phyloP scores from a whole-genome alignment of 148 eudicot species.

The Nepenthes mirabilis region DNA sequence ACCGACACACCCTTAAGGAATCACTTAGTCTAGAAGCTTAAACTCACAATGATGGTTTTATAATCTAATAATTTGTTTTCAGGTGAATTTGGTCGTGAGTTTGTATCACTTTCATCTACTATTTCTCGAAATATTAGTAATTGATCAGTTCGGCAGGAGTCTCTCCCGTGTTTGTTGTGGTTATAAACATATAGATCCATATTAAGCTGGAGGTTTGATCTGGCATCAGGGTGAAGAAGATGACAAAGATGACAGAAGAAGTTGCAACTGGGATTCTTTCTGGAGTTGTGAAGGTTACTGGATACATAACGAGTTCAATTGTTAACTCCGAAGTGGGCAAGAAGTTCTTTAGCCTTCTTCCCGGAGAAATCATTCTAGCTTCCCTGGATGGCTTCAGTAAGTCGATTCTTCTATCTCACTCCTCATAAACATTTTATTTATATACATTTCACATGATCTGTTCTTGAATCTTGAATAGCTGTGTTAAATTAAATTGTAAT shows the following conservation, averaged over 20 bases:
- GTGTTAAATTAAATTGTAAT: too few species aligned
- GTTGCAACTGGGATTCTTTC: constrained; percentile 54
- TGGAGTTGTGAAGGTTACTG: constrained; percentile 73
- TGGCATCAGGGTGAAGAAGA: constrained; percentile 39
- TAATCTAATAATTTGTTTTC: too few species aligned
- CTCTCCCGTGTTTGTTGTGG: too few species aligned
- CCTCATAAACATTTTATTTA: constrained; percentile 4
- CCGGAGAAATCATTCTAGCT: constrained; percentile 82
- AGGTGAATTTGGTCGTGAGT: too few species aligned
- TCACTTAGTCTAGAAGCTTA: too few species aligned
- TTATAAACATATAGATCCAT: not conserved
- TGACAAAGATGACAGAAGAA: constrained; percentile 70
- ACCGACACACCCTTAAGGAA: too few species aligned
- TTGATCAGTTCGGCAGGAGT: too few species aligned
- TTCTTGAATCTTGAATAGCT: not conserved
- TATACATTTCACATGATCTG: not conserved
- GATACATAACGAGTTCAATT: constrained; percentile 51
- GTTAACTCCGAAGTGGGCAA: constrained; percentile 59
- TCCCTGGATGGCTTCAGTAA: constrained; percentile 76
- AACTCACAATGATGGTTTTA: too few species aligned
- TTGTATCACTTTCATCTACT: too few species aligned
- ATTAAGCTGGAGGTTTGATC: not conserved
- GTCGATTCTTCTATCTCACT: constrained; percentile 9
- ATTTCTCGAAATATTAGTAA: too few species aligned
- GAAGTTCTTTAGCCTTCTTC: constrained; percentile 62